These are phyloP conservation scores for Hansenula lynferdii DNA, from an alignment of 1,139 yeast genomes.

Conservation along the genomic window DNA sequence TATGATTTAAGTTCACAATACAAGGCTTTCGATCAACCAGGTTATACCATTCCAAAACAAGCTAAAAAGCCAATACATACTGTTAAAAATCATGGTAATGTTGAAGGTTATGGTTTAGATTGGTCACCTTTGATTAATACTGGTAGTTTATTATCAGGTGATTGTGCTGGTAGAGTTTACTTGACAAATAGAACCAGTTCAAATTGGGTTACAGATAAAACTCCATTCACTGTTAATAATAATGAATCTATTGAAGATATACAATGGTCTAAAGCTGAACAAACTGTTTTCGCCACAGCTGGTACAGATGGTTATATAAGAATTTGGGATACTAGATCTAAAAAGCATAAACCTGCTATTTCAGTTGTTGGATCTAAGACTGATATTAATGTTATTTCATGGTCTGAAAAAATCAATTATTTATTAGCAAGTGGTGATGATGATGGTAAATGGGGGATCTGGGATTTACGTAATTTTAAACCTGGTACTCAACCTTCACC, in stretches of 20 bases:
- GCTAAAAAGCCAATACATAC: conserved; percentile 82
- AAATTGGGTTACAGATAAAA: conserved; percentile 84
- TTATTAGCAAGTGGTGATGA: conserved; percentile 95
- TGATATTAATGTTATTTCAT: conserved; percentile 92
- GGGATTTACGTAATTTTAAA: conserved; percentile 92
- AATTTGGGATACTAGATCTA: conserved; percentile 96
- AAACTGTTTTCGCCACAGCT: conserved; percentile 89
- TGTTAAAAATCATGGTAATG: conserved; percentile 82
- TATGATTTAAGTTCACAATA: conserved; percentile 78
- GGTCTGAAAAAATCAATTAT: conserved; percentile 88
- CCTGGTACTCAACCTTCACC: conserved; percentile 57
- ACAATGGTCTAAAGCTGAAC: conserved; percentile 93
- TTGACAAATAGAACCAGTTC: conserved; percentile 72
- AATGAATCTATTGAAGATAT: conserved; percentile 80
- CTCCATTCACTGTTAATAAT: conserved; percentile 70
- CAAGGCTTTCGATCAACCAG: conserved; percentile 86
- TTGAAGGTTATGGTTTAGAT: conserved; percentile 95
- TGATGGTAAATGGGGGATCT: conserved; percentile 95
- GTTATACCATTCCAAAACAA: conserved; percentile 71
- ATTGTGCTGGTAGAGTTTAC: conserved; percentile 76
- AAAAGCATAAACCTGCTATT: conserved; percentile 86
- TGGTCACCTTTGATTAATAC: conserved; percentile 88
- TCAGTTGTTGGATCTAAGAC: conserved; percentile 77
- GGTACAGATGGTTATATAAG: conserved; percentile 91
- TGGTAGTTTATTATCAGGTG: conserved; percentile 88